These are phyloP conservation scores for Geotrichum candidum DNA, from an alignment of 1,139 yeast genomes.

Conservation along the genomic window DNA sequence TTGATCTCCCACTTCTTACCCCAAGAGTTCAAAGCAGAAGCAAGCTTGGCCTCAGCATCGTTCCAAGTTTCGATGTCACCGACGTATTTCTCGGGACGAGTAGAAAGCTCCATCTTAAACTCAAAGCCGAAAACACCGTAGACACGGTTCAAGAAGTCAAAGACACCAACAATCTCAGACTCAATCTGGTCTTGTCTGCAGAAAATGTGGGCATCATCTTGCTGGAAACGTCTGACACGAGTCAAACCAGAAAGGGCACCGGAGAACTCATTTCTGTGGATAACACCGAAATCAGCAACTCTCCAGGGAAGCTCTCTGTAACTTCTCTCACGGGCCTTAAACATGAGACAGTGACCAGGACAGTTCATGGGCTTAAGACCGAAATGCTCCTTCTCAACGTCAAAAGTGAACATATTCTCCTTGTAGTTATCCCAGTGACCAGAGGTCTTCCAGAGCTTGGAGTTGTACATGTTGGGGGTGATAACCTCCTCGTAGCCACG, in stretches of 20 bases:
- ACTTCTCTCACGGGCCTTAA: constrained; percentile 81
- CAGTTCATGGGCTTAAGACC: constrained; percentile 89
- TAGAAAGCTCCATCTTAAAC: constrained; percentile 83
- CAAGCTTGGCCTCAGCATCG: constrained; percentile 73
- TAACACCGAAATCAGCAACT: constrained; percentile 91
- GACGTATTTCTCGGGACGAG: constrained; percentile 88
- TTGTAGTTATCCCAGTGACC: constrained; percentile 98
- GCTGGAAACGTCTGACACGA: constrained; percentile 96
- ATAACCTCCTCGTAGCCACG: constrained; percentile 97
- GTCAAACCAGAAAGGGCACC: constrained; percentile 90
- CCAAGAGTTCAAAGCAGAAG: constrained; percentile 66
- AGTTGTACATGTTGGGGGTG: constrained; percentile 94
- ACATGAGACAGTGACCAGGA: constrained; percentile 93
- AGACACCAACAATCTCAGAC: constrained; percentile 68
- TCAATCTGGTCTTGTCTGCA: constrained; percentile 87
- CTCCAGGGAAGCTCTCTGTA: constrained; percentile 94
- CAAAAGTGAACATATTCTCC: constrained; percentile 95
- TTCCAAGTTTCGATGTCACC: constrained; percentile 88
- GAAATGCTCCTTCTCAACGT: constrained; percentile 76
- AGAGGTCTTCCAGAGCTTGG: constrained; percentile 94
- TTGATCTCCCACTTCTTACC: constrained; percentile 84
- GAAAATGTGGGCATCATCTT: constrained; percentile 97
- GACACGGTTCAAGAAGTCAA: constrained; percentile 70
- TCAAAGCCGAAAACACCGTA: constrained; percentile 85
- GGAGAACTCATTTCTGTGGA: constrained; percentile 92